Conservation (phyloP, 2,329 filamentous ascomycete species). For the Aureobasidium sp. region DNA sequence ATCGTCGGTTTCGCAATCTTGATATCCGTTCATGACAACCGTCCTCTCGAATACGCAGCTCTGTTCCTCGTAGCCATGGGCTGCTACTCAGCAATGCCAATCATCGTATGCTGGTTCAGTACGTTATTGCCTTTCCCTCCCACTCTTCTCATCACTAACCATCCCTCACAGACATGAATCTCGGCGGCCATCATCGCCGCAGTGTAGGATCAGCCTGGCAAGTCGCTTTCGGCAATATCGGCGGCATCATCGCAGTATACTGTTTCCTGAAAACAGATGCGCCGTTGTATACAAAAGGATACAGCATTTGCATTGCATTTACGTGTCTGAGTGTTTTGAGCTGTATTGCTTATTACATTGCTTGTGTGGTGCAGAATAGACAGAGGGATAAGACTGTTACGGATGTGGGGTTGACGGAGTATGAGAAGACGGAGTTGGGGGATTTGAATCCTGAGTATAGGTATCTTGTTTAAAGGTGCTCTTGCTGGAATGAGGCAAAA, state of each 20-base stretch:
- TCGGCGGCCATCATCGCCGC: conserved; percentile 42
- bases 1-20: conserved; percentile 71
- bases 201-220: conserved; percentile 42
- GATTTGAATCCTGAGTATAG: conserved; percentile 53
- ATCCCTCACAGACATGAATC: conserved; percentile 35
- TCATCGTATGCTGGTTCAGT: conserved; percentile 48
- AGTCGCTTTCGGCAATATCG: conserved; percentile 39
- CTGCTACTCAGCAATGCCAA: conserved; percentile 79
- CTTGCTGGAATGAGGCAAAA: too few species aligned
- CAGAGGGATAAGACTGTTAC: conserved; percentile 41
- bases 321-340: conserved; percentile 56
- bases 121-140: neutral
- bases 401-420: conserved; percentile 46
- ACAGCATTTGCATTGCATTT: conserved; percentile 69
- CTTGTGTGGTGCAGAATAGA: conserved; percentile 53
- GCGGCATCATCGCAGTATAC: conserved; percentile 44
- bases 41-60: conserved; percentile 61
- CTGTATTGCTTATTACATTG: conserved; percentile 51
- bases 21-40: conserved; percentile 60
- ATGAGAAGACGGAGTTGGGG: conserved; percentile 53
- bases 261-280: conserved; percentile 49
- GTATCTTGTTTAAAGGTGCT: conserved; percentile 47
- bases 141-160: neutral
- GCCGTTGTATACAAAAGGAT: conserved; percentile 62
- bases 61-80: conserved; percentile 77